A percentile compares a stretch with the other conserved stretches of the same genome.
Evolutionary conservation across 2,329 filamentous ascomycete genomes (phyloP).

Genomic region (Trichoderma breve): DNA sequence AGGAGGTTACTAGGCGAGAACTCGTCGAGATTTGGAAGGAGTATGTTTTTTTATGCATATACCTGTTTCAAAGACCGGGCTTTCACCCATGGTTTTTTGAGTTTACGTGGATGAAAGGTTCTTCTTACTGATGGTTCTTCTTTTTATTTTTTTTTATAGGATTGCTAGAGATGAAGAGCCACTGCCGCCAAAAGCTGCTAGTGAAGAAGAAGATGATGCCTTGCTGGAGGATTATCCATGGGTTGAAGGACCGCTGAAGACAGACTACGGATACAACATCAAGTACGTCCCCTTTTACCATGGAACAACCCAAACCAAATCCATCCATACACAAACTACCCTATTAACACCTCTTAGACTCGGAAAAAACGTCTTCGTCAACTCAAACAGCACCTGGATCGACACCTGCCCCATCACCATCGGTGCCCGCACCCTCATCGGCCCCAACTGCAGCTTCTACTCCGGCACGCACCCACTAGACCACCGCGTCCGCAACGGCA

Average conservation of each 20-base stretch:
- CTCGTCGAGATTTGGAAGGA: conserved; percentile 67
- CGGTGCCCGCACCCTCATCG: conserved; percentile 73
- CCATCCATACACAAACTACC: background rate
- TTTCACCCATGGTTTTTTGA: no score
- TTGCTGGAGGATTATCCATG: conserved; percentile 63
- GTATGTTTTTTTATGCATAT: conserved; percentile 57
- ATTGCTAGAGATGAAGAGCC: conserved; percentile 51
- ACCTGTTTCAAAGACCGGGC: no score
- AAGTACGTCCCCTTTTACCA: conserved; percentile 36
- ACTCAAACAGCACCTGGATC: conserved; percentile 69
- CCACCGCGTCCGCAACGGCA: conserved; percentile 70
- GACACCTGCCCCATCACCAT: conserved; percentile 75
- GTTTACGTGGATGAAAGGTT: background rate
- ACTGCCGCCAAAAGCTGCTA: conserved; percentile 56
- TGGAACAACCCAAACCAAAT: background rate
- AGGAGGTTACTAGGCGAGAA: conserved; percentile 54
- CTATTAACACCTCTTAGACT: conserved; percentile 53
- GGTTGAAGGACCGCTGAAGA: conserved; percentile 64
- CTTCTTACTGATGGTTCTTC: background rate
- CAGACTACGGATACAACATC: conserved; percentile 80
- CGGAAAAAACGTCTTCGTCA: conserved; percentile 72
- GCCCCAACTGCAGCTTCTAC: conserved; percentile 75
- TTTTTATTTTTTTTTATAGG: background rate
- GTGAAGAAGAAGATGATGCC: conserved; percentile 60
- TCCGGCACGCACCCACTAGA: conserved; percentile 75